These are phyloP conservation scores for Chalciporus chontae DNA, from an alignment of 768 basidiomycete species.

Conservation along the genomic window DNA sequence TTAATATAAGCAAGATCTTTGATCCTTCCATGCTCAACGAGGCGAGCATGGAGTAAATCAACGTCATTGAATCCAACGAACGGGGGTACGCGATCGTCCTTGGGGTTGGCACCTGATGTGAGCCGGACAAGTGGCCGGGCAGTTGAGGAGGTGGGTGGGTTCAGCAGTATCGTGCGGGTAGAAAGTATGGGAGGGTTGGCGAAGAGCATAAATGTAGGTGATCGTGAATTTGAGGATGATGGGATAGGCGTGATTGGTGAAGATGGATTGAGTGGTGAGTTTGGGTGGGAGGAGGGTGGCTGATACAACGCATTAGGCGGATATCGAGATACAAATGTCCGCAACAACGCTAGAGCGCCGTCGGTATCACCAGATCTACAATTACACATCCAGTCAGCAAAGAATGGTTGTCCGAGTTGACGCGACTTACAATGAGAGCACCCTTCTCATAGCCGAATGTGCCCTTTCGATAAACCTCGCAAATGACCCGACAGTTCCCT, in stretches of 20 bases:
- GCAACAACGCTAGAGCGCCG: constrained; percentile 53
- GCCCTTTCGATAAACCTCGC: constrained; percentile 63
- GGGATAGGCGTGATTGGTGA: not conserved
- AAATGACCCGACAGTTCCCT: constrained; percentile 17
- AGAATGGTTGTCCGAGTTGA: not conserved
- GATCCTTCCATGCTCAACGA: constrained; percentile 44
- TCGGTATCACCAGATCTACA: constrained; percentile 49
- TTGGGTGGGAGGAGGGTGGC: constrained; percentile 11
- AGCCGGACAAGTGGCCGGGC: constrained; percentile 70
- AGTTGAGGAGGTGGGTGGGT: constrained; percentile 5
- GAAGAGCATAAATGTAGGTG: constrained; percentile 16
- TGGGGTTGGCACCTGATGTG: constrained; percentile 51
- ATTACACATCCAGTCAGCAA: not conserved
- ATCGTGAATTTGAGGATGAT: constrained; percentile 6
- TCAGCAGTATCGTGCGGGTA: constrained; percentile 50
- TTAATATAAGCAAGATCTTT: constrained; percentile 65
- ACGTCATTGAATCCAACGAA: constrained; percentile 73
- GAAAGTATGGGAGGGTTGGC: constrained; percentile 50
- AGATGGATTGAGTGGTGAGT: not conserved
- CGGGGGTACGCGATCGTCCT: constrained; percentile 80
- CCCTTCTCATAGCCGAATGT: constrained; percentile 64
- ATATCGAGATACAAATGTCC: constrained; percentile 60
- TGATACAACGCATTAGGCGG: constrained; percentile 54
- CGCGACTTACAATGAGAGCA: constrained; percentile 54
- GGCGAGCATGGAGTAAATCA: constrained; percentile 72